A percentile compares a stretch with the other conserved stretches of the same genome.
Conservation (phyloP, 495 filamentous ascomycete species). For the Ascodesmis nigricans region DNA sequence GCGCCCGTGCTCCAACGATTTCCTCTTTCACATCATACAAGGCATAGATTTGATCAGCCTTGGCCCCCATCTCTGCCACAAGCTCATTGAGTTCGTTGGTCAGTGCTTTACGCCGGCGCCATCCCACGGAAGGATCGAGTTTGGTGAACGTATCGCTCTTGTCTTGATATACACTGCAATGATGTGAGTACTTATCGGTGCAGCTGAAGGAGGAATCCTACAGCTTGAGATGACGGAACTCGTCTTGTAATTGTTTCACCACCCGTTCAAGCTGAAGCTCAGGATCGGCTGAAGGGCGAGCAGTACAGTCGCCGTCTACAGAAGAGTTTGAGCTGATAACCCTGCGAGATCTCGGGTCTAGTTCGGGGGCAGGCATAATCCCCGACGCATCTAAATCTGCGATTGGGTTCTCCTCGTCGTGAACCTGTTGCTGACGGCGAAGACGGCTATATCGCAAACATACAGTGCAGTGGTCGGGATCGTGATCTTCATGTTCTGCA, state of each 20-base stretch:
- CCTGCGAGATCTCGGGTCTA: constrained; percentile 10
- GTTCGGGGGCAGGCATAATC: constrained; percentile 14
- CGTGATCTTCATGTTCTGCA: constrained; percentile 12
- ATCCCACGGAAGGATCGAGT: constrained; percentile 45
- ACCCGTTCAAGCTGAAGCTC: constrained; percentile 18
- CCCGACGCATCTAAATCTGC: constrained; percentile 20
- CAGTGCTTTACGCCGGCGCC: constrained; percentile 42
- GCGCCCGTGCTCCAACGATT: too few relatives aligned
- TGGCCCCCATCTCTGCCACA: constrained; percentile 43
- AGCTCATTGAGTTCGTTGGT: constrained; percentile 41
- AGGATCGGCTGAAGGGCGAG: constrained; percentile 14
- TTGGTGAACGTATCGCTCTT: constrained; percentile 26
- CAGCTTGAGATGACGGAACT: constrained; percentile 58
- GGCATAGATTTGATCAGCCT: constrained; percentile 71
- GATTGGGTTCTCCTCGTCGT: constrained; percentile 14
- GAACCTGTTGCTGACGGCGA: constrained; percentile 10
- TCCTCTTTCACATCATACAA: constrained; percentile 77
- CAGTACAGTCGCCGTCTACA: constrained; percentile 12
- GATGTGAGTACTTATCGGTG: background rate
- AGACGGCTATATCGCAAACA: constrained; percentile 14
- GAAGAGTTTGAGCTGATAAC: too few relatives aligned
- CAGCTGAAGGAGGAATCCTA: constrained; percentile 25
- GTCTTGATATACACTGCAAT: constrained; percentile 15
- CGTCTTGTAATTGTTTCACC: constrained; percentile 40
- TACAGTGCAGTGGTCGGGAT: constrained; percentile 18